Conservation (phyloP, 2,329 filamentous ascomycete genomes). For the Lachnellula arida region DNA sequence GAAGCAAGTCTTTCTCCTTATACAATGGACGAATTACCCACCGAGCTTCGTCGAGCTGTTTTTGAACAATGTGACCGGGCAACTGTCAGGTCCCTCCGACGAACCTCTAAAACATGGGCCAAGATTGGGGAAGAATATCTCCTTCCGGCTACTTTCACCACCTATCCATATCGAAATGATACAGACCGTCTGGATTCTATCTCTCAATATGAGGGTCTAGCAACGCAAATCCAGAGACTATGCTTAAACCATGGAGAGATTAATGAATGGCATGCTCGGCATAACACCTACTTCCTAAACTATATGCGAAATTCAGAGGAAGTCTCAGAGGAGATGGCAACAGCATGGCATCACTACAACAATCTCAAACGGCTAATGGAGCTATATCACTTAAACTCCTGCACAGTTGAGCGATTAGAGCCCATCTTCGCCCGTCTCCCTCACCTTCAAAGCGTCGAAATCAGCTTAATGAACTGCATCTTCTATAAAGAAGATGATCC, state of each 20-base stretch:
- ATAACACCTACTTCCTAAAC: conserved; percentile 29
- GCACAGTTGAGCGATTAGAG: conserved; percentile 13
- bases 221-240: conserved; percentile 15
- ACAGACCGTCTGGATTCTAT: conserved; percentile 20
- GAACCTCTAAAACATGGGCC: conserved; percentile 20
- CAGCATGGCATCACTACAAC: conserved; percentile 31
- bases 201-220: conserved; percentile 22
- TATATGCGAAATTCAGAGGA: conserved; percentile 24
- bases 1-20: not conserved
- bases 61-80: conserved; percentile 11
- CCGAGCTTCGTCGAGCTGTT: conserved; percentile 21
- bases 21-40: conserved; percentile 23
- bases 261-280: conserved; percentile 29
- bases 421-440: conserved; percentile 16
- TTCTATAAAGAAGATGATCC: conserved; percentile 14
- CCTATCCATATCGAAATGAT: conserved; percentile 21
- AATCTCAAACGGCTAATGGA: conserved; percentile 28
- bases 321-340: conserved; percentile 26
- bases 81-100: conserved; percentile 19
- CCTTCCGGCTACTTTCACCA: conserved; percentile 16
- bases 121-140: conserved; percentile 25
- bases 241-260: conserved; percentile 26
- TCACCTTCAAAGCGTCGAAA: conserved; percentile 19
- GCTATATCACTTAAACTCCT: conserved; percentile 19
- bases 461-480: conserved; percentile 21